Evolutionary conservation across 768 basidiomycete genomes (phyloP).

Genomic region (Suillus brevipes): DNA sequence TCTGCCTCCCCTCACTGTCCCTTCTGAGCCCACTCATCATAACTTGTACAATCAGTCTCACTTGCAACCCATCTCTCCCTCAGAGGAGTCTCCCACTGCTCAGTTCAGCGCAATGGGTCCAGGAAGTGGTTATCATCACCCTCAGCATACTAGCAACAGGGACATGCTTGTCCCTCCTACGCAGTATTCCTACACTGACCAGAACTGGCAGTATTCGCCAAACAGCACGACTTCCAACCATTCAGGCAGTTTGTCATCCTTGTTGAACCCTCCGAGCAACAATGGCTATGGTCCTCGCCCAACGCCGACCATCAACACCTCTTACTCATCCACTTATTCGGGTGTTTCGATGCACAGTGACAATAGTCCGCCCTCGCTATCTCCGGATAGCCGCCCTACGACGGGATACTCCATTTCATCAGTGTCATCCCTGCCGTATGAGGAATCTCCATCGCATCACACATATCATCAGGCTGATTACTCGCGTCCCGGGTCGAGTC

Average conservation of each 20-base stretch:
- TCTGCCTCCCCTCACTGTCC: slow-evolving; percentile 81
- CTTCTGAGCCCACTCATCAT: slow-evolving; percentile 64
- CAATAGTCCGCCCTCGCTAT: slow-evolving; percentile 68
- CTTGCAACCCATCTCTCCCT: slow-evolving; percentile 67
- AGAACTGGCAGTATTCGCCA: slow-evolving; percentile 51
- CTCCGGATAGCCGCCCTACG: slow-evolving; percentile 82
- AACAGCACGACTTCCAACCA: slow-evolving; percentile 61
- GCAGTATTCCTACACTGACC: slow-evolving; percentile 65
- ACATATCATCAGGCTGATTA: slow-evolving; percentile 53
- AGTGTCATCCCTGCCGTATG: slow-evolving; percentile 74
- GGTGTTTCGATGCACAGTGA: slow-evolving; percentile 67
- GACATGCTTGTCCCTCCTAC: slow-evolving; percentile 46
- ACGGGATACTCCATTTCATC: slow-evolving; percentile 87
- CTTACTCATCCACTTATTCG: slow-evolving; percentile 67
- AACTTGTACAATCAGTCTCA: slow-evolving; percentile 59
- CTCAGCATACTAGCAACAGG: slow-evolving; percentile 29
- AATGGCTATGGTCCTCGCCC: slow-evolving; percentile 50
- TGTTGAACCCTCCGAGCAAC: slow-evolving; percentile 65
- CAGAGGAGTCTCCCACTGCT: slow-evolving; percentile 65
- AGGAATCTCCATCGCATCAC: slow-evolving; percentile 45
- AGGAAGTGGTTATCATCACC: slow-evolving; percentile 28
- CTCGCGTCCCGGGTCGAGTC: slow-evolving; percentile 72
- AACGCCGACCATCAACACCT: slow-evolving; percentile 69
- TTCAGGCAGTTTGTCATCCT: slow-evolving; percentile 73
- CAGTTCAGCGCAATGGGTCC: slow-evolving; percentile 44